These are phyloP conservation scores for Pythium catenulatum DNA, from an alignment of 352 stramenopile genomes.

Conservation along the genomic window DNA sequence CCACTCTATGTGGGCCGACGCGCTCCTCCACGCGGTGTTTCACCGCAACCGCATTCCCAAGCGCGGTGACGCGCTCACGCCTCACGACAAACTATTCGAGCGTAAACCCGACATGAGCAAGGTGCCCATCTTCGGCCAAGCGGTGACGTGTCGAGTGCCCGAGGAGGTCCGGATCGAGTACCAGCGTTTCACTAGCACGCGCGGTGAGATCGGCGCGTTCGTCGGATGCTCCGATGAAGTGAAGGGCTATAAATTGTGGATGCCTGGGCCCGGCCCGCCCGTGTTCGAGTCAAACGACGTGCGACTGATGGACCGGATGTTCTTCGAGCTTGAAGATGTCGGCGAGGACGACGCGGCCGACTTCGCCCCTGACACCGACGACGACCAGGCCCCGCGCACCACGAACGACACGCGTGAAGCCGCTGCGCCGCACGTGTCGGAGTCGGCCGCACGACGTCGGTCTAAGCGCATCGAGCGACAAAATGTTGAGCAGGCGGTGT, in stretches of 20 bases:
- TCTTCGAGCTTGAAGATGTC: not conserved
- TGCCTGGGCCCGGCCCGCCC: not conserved
- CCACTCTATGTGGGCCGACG: constrained; percentile 11
- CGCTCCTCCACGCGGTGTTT: not conserved
- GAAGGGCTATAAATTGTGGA: not conserved
- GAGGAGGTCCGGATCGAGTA: not conserved
- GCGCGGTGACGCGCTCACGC: not conserved
- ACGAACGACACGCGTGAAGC: not conserved
- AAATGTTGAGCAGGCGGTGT: not conserved
- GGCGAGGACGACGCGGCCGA: not conserved
- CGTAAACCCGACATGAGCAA: not conserved
- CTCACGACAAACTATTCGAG: constrained; percentile 8
- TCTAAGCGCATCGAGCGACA: constrained; percentile 1
- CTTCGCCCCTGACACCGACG: not conserved
- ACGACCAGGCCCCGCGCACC: not conserved
- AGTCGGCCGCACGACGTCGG: not conserved
- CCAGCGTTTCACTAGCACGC: not conserved
- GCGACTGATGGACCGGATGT: not conserved
- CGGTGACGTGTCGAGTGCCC: not conserved
- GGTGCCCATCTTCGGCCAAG: constrained; percentile 26
- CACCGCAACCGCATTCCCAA: constrained; percentile 2
- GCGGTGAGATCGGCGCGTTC: constrained; percentile 1
- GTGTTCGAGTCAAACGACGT: not conserved
- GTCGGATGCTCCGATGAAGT: not conserved
- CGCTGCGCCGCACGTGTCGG: not conserved